phyloP scores from a whole-genome alignment of 1,284 basidiomycete genomes.

The Ceratorhiza oryzae-sativae region DNA sequence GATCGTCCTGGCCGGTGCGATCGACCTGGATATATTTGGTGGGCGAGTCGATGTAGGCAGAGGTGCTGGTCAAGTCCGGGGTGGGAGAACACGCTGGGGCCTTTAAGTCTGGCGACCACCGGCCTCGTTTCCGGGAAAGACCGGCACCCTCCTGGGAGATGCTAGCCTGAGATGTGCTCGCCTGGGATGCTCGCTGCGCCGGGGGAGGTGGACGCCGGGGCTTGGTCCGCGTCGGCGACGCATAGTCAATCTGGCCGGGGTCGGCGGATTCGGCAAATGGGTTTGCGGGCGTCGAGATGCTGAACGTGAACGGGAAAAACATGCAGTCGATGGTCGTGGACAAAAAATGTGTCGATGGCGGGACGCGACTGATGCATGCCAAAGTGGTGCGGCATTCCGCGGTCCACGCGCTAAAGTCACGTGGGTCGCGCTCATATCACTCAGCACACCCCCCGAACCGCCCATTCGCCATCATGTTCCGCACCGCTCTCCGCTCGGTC shows the following conservation, averaged over 20 bases:
- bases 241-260: constrained; percentile 11
- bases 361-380: constrained; percentile 1
- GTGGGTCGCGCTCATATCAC: not conserved
- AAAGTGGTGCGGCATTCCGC: constrained; percentile 11
- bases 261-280: constrained; percentile 20
- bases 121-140: constrained; percentile 15
- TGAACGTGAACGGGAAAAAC: constrained; percentile 40
- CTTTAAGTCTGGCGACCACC: constrained; percentile 27
- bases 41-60: constrained; percentile 28
- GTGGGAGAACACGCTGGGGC: not conserved
- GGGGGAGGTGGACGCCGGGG: not conserved
- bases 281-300: constrained; percentile 18
- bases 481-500: constrained; percentile 16
- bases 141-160: not conserved
- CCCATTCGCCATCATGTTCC: constrained; percentile 24
- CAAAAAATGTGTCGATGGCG: not conserved
- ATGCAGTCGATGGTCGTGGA: constrained; percentile 6
- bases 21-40: constrained; percentile 9
- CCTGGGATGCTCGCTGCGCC: not conserved
- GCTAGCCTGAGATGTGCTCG: not conserved
- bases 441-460: not conserved
- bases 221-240: constrained; percentile 8
- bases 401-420: constrained; percentile 23
- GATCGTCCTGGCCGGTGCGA: not conserved
- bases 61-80: constrained; percentile 20